Base-by-base conservation (phyloP, 2,329 filamentous ascomycete genomes). In the Sporothrix inflata region DNA sequence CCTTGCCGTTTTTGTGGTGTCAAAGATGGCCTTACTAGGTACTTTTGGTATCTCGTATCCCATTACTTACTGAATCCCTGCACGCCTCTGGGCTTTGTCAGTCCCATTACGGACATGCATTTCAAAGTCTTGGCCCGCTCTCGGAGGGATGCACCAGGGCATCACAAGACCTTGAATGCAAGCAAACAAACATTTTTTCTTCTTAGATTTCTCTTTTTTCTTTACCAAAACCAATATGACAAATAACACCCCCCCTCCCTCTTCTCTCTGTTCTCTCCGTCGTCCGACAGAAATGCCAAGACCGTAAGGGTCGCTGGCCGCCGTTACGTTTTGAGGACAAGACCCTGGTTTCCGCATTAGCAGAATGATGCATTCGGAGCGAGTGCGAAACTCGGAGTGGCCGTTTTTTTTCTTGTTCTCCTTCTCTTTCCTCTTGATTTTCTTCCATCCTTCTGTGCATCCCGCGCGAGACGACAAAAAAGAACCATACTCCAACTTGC, bases 11-110 rank as follows among this genome's bases (percentile, higher is more conserved):
- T 57, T 27, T 34, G 24, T 34, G 5, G n/a, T n/a, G n/a, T n/a
- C n/a, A n/a, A n/a, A n/a, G n/a, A n/a, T n/a, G n/a, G n/a, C n/a
- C n/a, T 2, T 7, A 9, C 53, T 42, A n/a, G 9, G 34, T 14
- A 40, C 9, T 24, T 42, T 63, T 42, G 57, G 60, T 14, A 65
- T 19, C 60, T 65, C 60, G 60, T 65, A 27, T 65, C 42, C 38
- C 60, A 21, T 55, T 16, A 27, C 51, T 16, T 11, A 55, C 34
- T 21, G 7, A 12, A 9, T 40, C 19, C 42, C 34, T 42, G 57
- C 38, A 42, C 12, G 8, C 16, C 40, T 42, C 4, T 7, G 8
- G 40, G 4, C 40, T 65, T 65, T 65, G 60, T 45, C 38, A 27
- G 55, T 45, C 38, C 34, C 34, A 9, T 21, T 21, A 8, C 21